A percentile compares a stretch with the other conserved stretches of the same genome.
Conservation (phyloP, 805 yeast species). For the Grigorovia jiainica region DNA sequence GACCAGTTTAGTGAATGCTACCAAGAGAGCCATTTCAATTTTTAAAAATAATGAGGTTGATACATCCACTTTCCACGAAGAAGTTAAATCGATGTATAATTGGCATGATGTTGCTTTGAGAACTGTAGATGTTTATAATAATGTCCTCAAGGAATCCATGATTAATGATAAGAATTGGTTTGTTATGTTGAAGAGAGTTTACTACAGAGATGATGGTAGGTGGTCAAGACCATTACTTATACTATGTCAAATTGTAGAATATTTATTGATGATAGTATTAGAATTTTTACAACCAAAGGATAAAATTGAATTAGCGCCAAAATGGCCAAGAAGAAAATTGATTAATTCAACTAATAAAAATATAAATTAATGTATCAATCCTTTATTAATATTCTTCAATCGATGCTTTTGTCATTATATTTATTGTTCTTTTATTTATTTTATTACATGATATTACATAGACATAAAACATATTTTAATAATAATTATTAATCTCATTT, state of each 20-base stretch:
- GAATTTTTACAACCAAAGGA: constrained; percentile 63
- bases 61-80: constrained; percentile 67
- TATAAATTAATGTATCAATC: too few relatives aligned
- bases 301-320: constrained; percentile 61
- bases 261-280: constrained; percentile 49
- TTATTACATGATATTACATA: too few relatives aligned
- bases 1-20: constrained; percentile 64
- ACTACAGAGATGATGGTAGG: constrained; percentile 51
- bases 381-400: background rate
- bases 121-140: constrained; percentile 72
- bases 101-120: constrained; percentile 86
- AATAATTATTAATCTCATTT: background rate
- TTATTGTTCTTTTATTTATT: too few relatives aligned
- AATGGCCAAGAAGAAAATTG: constrained; percentile 77
- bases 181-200: constrained; percentile 52
- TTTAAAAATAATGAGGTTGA: constrained; percentile 53
- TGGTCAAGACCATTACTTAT: constrained; percentile 84
- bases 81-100: constrained; percentile 73
- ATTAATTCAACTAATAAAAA: constrained; percentile 6
- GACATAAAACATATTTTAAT: too few relatives aligned
- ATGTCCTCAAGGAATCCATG: constrained; percentile 29
- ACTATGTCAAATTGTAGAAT: constrained; percentile 72
- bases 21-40: constrained; percentile 57
- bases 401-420: background rate
- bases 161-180: constrained; percentile 44